phyloP scores from a whole-genome alignment of 257 asterid genomes.

The Solanum gracilifrons region DNA sequence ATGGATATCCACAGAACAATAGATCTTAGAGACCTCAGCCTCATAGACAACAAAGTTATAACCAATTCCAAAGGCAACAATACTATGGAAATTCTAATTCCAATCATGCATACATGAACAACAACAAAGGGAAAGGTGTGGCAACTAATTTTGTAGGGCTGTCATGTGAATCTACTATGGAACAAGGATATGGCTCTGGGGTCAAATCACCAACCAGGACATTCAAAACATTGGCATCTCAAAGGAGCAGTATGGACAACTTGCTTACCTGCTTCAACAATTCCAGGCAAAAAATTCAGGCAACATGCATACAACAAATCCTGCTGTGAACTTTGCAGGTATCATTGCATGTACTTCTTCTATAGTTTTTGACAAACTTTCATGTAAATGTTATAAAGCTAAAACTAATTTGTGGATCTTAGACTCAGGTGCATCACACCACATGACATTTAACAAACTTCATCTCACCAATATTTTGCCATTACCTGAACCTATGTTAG shows the following conservation, averaged over 20 bases:
- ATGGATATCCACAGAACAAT: not conserved
- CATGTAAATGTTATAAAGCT: not conserved
- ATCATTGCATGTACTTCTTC: not conserved
- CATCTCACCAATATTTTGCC: not conserved
- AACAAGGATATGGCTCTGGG: not conserved
- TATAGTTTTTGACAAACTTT: too few species aligned
- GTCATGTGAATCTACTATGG: not conserved
- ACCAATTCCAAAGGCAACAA: not conserved
- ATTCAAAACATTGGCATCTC: not conserved
- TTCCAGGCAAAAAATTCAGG: not conserved
- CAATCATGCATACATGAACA: not conserved
- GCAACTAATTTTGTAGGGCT: not conserved
- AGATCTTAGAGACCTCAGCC: not conserved
- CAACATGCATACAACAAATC: not conserved
- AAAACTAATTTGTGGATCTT: not conserved
- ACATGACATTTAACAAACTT: not conserved
- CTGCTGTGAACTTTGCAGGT: not conserved
- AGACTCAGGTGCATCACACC: not conserved
- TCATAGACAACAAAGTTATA: not conserved
- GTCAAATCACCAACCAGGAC: not conserved
- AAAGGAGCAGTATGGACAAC: not conserved
- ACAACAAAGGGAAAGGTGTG: not conserved
- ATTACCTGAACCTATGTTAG: not conserved
- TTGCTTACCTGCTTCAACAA: not conserved
- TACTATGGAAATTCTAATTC: not conserved